Conservation (phyloP, 495 filamentous ascomycete genomes). For the Bacidia rubella region DNA sequence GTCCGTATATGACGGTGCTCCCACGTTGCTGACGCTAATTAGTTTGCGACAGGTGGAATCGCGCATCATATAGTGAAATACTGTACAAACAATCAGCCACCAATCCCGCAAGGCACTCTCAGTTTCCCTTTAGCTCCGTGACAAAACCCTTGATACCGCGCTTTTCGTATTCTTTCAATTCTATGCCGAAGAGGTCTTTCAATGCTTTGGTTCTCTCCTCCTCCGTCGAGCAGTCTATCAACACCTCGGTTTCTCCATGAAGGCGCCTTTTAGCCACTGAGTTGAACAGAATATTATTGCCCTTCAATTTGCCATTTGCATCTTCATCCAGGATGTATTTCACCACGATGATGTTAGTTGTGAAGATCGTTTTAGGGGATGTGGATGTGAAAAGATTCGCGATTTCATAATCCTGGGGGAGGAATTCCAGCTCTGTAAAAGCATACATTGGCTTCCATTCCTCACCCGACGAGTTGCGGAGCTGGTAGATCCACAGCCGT, state of each 20-base stretch:
- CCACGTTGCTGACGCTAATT: background rate
- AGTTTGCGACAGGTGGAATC: slow-evolving; percentile 2
- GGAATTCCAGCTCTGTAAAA: slow-evolving; percentile 49
- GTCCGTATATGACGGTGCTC: slow-evolving; percentile 27
- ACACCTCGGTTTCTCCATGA: slow-evolving; percentile 39
- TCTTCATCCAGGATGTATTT: slow-evolving; percentile 39
- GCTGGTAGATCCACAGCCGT: slow-evolving; percentile 50
- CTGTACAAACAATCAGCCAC: background rate
- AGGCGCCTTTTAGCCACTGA: slow-evolving; percentile 45
- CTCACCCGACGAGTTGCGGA: slow-evolving; percentile 30
- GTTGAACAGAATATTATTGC: slow-evolving; percentile 45
- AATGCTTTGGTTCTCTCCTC: slow-evolving; percentile 36
- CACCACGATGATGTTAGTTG: slow-evolving; percentile 36
- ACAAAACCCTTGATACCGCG: slow-evolving; percentile 29
- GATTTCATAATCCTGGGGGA: slow-evolving; percentile 47
- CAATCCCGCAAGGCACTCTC: background rate
- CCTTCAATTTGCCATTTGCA: slow-evolving; percentile 33
- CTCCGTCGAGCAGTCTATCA: slow-evolving; percentile 35
- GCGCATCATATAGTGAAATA: slow-evolving; percentile 1
- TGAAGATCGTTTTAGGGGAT: slow-evolving; percentile 33
- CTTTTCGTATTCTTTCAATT: slow-evolving; percentile 34
- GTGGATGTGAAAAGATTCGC: slow-evolving; percentile 47
- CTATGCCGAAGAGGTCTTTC: slow-evolving; percentile 36
- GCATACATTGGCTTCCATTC: slow-evolving; percentile 45
- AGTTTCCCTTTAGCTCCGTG: slow-evolving; percentile 24